Conservation (phyloP, 1,284 basidiomycete species). For the Ustilago sp. region DNA sequence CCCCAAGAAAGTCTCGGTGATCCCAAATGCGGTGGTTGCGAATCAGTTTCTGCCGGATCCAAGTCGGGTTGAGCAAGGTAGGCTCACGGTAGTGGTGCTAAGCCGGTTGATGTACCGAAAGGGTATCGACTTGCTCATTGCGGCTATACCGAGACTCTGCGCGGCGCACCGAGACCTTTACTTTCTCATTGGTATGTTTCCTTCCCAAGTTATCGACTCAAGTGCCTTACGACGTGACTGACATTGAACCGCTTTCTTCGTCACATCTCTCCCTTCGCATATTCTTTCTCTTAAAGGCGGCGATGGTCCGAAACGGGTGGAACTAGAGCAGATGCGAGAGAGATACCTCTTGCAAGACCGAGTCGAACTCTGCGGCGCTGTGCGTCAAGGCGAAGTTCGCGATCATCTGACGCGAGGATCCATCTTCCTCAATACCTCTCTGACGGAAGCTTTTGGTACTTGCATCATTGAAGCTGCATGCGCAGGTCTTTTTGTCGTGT, state of each 20-base stretch:
- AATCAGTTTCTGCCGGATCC: slow-evolving; percentile 82
- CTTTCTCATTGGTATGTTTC: slow-evolving; percentile 82
- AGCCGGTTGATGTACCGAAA: slow-evolving; percentile 96
- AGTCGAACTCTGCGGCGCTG: slow-evolving; percentile 85
- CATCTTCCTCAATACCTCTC: slow-evolving; percentile 93
- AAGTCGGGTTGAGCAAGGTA: slow-evolving; percentile 12
- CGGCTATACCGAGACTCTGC: slow-evolving; percentile 90
- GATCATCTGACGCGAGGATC: slow-evolving; percentile 84
- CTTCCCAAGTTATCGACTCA: background rate
- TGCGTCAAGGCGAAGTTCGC: slow-evolving; percentile 83
- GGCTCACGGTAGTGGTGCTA: slow-evolving; percentile 88
- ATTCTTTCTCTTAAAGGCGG: slow-evolving; percentile 71
- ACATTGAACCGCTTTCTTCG: slow-evolving; percentile 67
- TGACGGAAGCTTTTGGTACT: slow-evolving; percentile 97
- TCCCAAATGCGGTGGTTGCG: slow-evolving; percentile 92
- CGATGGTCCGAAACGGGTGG: slow-evolving; percentile 93
- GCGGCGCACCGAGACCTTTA: slow-evolving; percentile 82
- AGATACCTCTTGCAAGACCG: slow-evolving; percentile 88
- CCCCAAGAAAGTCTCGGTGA: slow-evolving; percentile 70
- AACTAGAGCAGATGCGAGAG: slow-evolving; percentile 95
- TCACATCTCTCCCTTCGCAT: background rate
- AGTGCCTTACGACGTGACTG: background rate
- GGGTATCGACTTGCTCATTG: slow-evolving; percentile 93
- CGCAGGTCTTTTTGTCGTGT: slow-evolving; percentile 92
- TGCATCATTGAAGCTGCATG: slow-evolving; percentile 96